Percentiles rank a stretch among this genome's conserved stretches.
Evolutionary conservation across 495 filamentous ascomycete species (phyloP).

Genomic region (Penicillium robsamsonii): DNA sequence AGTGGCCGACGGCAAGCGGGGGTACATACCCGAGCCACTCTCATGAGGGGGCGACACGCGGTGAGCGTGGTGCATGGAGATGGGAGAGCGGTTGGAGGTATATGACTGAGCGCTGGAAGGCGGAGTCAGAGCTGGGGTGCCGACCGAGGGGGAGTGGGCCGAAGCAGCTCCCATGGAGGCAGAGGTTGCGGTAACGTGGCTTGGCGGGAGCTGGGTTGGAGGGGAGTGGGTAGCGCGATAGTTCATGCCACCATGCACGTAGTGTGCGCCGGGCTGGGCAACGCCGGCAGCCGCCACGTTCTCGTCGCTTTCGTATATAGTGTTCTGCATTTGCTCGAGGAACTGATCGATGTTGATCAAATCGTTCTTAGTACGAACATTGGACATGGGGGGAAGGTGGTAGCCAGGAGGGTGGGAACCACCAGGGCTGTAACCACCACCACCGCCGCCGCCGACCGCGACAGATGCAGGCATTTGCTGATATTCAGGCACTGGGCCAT

Average conservation of each 20-base stretch:
- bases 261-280: slow-evolving; percentile 65
- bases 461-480: slow-evolving; percentile 56
- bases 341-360: slow-evolving; percentile 88
- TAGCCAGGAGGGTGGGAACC: slow-evolving; percentile 57
- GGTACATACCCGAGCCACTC: slow-evolving; percentile 72
- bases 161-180: slow-evolving; percentile 59
- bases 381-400: slow-evolving; percentile 77
- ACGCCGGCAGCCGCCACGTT: slow-evolving; percentile 72
- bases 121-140: slow-evolving; percentile 85
- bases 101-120: slow-evolving; percentile 85
- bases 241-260: slow-evolving; percentile 55
- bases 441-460: slow-evolving; percentile 53
- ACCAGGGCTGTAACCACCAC: slow-evolving; percentile 49
- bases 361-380: slow-evolving; percentile 88
- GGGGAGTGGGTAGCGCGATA: slow-evolving; percentile 77
- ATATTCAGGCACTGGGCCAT: slow-evolving; percentile 64
- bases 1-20: slow-evolving; percentile 73
- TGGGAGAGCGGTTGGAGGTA: slow-evolving; percentile 80
- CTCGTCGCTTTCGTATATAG: slow-evolving; percentile 87
- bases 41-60: slow-evolving; percentile 65
- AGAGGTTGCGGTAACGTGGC: slow-evolving; percentile 57
- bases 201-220: slow-evolving; percentile 50
- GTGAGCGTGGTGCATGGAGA: slow-evolving; percentile 54
- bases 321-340: slow-evolving; percentile 90
- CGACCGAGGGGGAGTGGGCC: slow-evolving; percentile 48